Base-by-base conservation (phyloP, 352 stramenopile species). In the Phytophthora parvispora region DNA sequence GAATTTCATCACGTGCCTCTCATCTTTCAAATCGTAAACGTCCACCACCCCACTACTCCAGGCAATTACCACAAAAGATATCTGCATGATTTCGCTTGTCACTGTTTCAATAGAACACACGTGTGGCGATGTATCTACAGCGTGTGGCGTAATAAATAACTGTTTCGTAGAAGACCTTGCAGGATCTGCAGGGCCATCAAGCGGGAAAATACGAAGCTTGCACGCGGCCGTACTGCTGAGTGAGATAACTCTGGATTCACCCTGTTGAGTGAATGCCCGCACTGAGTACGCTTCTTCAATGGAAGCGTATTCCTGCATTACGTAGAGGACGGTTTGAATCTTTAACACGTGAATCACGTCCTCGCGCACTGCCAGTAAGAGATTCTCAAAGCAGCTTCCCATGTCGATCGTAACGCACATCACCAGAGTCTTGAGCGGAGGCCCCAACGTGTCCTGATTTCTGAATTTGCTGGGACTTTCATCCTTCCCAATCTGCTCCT, bases 291-390 rank as follows among this genome's bases (percentile, higher is more conserved):
- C 56, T 51, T 72, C 66, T 63, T 81, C 75, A 2, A 53, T 58
- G 5, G 55, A 34, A 0, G 52, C 22, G 42, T 74, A 64, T n/a
- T 71, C 47, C 22, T 78, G 68, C 45, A 81, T 63, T 6, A 70
- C 22, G 10, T 79, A 72, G 18, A 92, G 57, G 20, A 83, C 68
- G 7, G 76, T 64, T 31, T 92, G 83, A 18, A 93, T 74, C 43
- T 92, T 93, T 9, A 92, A 58, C n/a, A 92, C 83, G 43, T 93
- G 76, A 28, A 93, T 83, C 5, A 89, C 51, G 36, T 91, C 81
- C 4, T 76, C 65, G 16, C 72, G 74, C 24, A 89, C 58, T 6
- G 91, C 73, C 0, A 93, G 51, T 20, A 93, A 52, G 12, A 93
- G 52, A 4, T 71, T 86, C 52, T 92, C 86, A 1, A 60, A 60